phyloP scores from a whole-genome alignment of 352 stramenopile species.

The Pythium guiyangense region DNA sequence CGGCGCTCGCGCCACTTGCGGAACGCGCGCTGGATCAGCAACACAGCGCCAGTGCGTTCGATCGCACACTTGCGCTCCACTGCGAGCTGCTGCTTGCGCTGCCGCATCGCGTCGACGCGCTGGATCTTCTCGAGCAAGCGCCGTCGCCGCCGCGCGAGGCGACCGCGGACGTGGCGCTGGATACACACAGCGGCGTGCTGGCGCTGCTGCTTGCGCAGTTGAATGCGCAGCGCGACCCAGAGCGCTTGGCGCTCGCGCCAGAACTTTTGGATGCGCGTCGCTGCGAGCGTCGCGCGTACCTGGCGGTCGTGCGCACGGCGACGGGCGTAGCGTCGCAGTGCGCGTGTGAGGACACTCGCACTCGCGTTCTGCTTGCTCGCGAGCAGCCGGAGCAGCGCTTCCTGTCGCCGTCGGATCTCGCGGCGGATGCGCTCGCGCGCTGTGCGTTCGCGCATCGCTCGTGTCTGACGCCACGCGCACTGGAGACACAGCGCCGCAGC shows the following conservation, averaged over 20 bases:
- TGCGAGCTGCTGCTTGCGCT: constrained; percentile 4
- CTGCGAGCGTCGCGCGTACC: constrained; percentile 17
- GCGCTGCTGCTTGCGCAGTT: constrained; percentile 29
- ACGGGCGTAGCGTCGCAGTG: constrained; percentile 23
- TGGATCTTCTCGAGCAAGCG: constrained; percentile 37
- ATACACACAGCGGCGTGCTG: constrained; percentile 35
- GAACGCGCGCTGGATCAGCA: constrained; percentile 42
- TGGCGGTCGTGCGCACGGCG: constrained; percentile 4
- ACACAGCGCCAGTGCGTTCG: constrained; percentile 29
- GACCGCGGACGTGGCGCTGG: constrained; percentile 30
- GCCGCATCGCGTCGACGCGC: constrained; percentile 18
- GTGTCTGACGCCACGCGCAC: constrained; percentile 59
- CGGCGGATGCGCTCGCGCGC: constrained; percentile 22
- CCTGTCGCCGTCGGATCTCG: constrained; percentile 42
- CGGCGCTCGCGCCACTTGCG: constrained; percentile 31
- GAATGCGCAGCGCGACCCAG: constrained; percentile 40
- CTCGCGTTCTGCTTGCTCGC: constrained; percentile 38
- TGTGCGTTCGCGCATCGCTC: constrained; percentile 21
- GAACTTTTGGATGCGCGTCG: constrained; percentile 37
- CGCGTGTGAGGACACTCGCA: constrained; percentile 36
- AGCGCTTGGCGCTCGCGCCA: constrained; percentile 41
- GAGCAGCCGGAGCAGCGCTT: constrained; percentile 32
- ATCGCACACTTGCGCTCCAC: constrained; percentile 4
- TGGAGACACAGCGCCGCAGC: constrained; percentile 24
- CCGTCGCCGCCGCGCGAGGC: constrained; percentile 24